Evolutionary conservation across 257 asterid species (phyloP).

Genomic region (Solanum medicagineum): DNA sequence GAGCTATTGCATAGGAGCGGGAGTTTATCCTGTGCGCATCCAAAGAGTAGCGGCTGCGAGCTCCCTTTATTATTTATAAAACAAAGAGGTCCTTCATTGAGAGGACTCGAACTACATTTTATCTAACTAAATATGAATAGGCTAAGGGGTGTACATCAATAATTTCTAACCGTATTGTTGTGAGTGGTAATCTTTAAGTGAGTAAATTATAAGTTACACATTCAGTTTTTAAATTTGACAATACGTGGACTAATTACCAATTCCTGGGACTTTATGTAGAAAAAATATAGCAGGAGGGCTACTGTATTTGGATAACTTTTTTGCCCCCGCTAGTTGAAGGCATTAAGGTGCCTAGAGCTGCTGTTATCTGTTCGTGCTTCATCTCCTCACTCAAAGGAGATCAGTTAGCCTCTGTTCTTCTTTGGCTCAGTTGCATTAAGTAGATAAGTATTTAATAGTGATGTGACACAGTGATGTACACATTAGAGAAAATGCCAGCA

Average conservation of each 20-base stretch:
- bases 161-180: neutral
- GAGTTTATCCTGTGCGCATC: too few relatives aligned
- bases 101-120: neutral
- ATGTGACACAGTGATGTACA: neutral
- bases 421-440: neutral
- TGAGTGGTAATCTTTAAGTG: neutral
- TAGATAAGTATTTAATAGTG: neutral
- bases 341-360: neutral
- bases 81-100: neutral
- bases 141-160: neutral
- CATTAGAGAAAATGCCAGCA: neutral
- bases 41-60: too few relatives aligned
- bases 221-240: neutral
- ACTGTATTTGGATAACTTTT: neutral
- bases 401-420: neutral
- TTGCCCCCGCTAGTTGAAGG: neutral
- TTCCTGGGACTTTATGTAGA: neutral
- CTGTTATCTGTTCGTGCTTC: neutral
- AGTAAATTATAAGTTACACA: neutral
- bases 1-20: too few relatives aligned
- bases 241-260: neutral
- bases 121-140: neutral
- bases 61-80: neutral
- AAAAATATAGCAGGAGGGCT: neutral
- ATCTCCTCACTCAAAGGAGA: neutral